phyloP scores from a whole-genome alignment of 306 rosid genomes.

The Benincasa hispida region DNA sequence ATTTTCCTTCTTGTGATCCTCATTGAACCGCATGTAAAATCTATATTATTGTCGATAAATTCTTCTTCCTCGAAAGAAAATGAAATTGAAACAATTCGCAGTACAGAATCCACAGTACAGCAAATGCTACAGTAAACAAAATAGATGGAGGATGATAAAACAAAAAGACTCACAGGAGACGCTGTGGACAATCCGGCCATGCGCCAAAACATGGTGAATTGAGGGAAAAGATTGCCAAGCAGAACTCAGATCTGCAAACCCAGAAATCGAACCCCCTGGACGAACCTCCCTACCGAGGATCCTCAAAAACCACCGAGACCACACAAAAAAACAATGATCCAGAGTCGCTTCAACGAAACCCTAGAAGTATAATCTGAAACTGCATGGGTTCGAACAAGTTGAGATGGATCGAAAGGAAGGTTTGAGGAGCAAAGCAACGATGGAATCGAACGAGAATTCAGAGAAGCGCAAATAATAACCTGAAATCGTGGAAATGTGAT shows the following conservation, averaged over 20 bases:
- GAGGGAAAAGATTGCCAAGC: conserved; percentile 8
- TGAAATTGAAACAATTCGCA: conserved; percentile 4
- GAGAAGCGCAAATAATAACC: conserved; percentile 18
- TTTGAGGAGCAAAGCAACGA: neutral
- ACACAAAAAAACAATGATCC: conserved; percentile 7
- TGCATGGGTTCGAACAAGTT: conserved; percentile 11
- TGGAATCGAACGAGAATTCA: conserved; percentile 11
- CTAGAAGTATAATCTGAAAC: conserved; percentile 5
- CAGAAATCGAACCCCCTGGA: conserved; percentile 55
- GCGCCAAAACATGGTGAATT: conserved; percentile 91
- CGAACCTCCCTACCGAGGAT: conserved; percentile 8
- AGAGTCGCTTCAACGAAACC: conserved; percentile 5
- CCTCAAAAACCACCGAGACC: conserved; percentile 17
- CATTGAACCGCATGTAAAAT: neutral
- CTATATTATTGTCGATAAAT: neutral
- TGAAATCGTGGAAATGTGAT: conserved; percentile 43
- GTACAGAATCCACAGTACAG: neutral
- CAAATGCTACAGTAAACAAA: neutral
- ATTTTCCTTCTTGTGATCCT: neutral
- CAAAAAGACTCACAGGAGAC: conserved; percentile 71
- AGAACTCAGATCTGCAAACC: conserved; percentile 53
- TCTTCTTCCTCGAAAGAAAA: neutral
- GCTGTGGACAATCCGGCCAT: conserved; percentile 96
- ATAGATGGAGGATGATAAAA: neutral
- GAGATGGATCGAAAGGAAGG: conserved; percentile 36